Percentiles rank a stretch among this genome's conserved stretches.
Conservation (phyloP, 352 stramenopile genomes). For the Phytophthora ramorum region DNA sequence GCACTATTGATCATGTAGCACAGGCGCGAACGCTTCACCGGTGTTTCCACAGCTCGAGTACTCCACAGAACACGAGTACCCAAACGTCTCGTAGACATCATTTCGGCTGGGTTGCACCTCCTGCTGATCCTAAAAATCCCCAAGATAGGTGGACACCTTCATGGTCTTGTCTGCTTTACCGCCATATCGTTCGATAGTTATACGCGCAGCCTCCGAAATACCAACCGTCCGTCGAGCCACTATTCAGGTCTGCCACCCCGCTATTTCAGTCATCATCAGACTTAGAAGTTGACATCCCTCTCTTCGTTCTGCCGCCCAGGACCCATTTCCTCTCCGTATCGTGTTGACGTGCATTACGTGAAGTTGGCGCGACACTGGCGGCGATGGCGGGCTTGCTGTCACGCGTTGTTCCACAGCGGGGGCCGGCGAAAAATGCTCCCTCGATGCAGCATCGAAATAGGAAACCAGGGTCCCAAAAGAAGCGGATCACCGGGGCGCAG, state of each 20-base stretch:
- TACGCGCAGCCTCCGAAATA: background rate
- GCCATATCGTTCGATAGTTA: background rate
- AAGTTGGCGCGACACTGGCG: background rate
- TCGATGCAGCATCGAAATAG: constrained; percentile 9
- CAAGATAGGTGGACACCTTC: no score
- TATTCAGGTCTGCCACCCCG: no score
- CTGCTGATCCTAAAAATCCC: no score
- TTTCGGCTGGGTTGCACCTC: no score
- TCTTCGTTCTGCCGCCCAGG: background rate
- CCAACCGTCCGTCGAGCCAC: background rate
- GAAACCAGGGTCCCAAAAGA: constrained; percentile 10
- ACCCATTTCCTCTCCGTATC: constrained; percentile 1
- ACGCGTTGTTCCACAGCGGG: constrained; percentile 18
- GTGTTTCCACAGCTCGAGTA: no score
- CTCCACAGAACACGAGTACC: no score
- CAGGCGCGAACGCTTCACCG: no score
- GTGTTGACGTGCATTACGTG: background rate
- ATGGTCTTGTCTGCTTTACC: no score
- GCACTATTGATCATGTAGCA: no score
- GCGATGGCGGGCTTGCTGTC: constrained; percentile 25
- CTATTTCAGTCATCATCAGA: constrained; percentile 20
- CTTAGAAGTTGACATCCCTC: constrained; percentile 11
- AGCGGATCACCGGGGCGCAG: constrained; percentile 30
- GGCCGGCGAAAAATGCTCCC: constrained; percentile 9
- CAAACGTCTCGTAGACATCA: constrained; percentile 28